These are phyloP conservation scores for Wallemia ichthyophaga DNA, from an alignment of 1,284 basidiomycete species.

Conservation along the genomic window DNA sequence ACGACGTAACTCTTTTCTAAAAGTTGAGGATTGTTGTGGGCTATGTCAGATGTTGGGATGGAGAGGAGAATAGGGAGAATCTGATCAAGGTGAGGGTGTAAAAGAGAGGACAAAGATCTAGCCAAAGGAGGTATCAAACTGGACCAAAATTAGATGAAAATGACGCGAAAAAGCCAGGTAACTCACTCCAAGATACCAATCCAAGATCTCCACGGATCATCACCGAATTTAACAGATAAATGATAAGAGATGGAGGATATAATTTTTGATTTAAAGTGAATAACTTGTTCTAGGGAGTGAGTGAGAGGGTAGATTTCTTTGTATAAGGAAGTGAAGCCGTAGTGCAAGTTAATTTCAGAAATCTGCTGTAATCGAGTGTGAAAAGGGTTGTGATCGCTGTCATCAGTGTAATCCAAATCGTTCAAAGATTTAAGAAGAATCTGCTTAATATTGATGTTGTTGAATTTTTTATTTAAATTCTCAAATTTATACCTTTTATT, in stretches of 20 bases:
- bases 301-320: neutral
- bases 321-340: neutral
- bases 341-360: neutral
- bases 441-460: neutral
- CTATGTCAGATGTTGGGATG: neutral
- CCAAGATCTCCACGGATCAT: neutral
- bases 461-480: neutral
- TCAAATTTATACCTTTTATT: neutral
- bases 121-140: neutral
- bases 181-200: conserved; percentile 1
- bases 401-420: neutral
- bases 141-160: neutral
- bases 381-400: neutral
- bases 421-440: neutral
- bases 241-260: neutral
- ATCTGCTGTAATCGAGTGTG: neutral
- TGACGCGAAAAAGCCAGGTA: neutral
- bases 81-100: neutral
- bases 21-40: neutral
- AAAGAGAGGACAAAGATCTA: neutral
- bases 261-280: neutral
- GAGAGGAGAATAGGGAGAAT: neutral
- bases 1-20: neutral
- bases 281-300: neutral
- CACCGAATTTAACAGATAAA: neutral